phyloP scores from a whole-genome alignment of 192 early-diverging fungal genomes.

The Coemansia sp. region DNA sequence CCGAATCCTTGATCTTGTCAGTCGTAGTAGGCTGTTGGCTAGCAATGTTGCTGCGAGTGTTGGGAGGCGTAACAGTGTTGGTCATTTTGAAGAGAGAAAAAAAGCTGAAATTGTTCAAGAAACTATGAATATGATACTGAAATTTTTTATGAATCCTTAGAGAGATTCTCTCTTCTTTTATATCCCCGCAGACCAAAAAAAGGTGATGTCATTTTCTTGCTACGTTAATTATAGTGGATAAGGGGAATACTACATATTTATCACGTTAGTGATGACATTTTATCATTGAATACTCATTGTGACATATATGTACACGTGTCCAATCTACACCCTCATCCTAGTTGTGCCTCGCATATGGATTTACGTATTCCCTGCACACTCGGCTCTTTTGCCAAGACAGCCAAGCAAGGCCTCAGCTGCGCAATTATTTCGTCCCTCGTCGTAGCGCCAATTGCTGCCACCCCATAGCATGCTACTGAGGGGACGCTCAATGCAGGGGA shows the following conservation, averaged over 20 bases:
- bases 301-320: neutral
- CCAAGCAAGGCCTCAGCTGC: neutral
- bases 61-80: neutral
- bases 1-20: conserved; percentile 8
- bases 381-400: conserved; percentile 19
- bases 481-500: neutral
- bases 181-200: neutral
- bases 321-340: neutral
- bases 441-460: conserved; percentile 40
- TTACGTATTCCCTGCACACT: conserved; percentile 28
- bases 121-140: neutral
- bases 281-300: neutral
- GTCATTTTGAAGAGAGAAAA: neutral
- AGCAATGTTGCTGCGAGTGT: neutral
- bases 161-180: neutral
- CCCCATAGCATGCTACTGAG: conserved; percentile 5
- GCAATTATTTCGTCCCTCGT: conserved; percentile 24
- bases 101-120: neutral
- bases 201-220: neutral
- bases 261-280: neutral
- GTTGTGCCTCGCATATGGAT: neutral
- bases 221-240: neutral
- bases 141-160: no score
- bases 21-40: conserved; percentile 1
- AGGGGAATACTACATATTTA: neutral